These are phyloP conservation scores for Cucurbitaria berberidis DNA, from an alignment of 2,329 filamentous ascomycete species.

Conservation along the genomic window DNA sequence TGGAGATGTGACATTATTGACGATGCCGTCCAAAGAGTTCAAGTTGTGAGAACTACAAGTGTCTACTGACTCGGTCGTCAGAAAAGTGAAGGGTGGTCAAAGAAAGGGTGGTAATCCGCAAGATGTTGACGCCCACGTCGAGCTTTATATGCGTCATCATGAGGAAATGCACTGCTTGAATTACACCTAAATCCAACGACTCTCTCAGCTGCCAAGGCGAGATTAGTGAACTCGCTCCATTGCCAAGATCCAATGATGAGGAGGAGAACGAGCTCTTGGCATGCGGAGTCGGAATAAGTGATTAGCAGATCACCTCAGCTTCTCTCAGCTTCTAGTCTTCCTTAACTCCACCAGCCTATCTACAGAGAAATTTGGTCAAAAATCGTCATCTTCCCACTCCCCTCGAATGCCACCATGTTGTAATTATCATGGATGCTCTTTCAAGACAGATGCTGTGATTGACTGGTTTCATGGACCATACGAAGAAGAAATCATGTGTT, in stretches of 20 bases:
- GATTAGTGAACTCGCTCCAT: not conserved
- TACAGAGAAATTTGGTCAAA: not conserved
- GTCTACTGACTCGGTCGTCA: no score
- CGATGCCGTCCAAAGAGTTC: not conserved
- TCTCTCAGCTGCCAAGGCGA: not conserved
- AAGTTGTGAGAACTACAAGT: not conserved
- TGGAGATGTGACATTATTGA: slow-evolving; percentile 27
- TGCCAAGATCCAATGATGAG: not conserved
- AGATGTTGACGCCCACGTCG: not conserved
- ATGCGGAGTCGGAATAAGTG: not conserved
- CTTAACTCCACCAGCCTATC: no score
- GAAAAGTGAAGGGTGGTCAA: no score
- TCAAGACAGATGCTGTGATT: no score
- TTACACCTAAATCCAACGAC: not conserved
- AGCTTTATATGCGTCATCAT: not conserved
- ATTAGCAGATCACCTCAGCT: no score
- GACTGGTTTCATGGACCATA: no score
- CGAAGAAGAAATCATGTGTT: no score
- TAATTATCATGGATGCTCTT: no score
- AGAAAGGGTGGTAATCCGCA: not conserved
- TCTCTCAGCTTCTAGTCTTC: no score
- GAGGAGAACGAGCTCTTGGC: no score
- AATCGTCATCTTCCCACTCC: not conserved
- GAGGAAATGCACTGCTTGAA: not conserved
- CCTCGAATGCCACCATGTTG: not conserved